A percentile compares a stretch with the other conserved stretches of the same genome.
Evolutionary conservation across 495 filamentous ascomycete species (phyloP).

Genomic region (Annulohypoxylon stygium): DNA sequence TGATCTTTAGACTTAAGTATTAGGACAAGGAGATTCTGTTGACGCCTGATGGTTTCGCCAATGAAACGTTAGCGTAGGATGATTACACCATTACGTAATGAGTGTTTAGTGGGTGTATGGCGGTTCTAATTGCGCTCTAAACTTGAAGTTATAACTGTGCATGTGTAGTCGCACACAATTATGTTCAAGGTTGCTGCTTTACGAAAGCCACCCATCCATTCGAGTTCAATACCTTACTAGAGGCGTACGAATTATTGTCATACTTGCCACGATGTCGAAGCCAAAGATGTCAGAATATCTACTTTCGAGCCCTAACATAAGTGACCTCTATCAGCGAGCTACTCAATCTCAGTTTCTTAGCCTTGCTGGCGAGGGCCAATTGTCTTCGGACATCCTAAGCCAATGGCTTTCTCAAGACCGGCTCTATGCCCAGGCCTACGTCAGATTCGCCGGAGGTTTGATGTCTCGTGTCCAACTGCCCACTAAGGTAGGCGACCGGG

Average conservation of each 20-base stretch:
- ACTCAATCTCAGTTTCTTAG: conserved; percentile 78
- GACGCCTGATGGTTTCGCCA: conserved; percentile 15
- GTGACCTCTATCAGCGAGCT: conserved; percentile 62
- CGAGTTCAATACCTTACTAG: neutral
- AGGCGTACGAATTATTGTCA: neutral
- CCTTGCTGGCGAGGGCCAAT: conserved; percentile 72
- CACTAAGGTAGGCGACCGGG: conserved; percentile 37
- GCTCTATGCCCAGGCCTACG: conserved; percentile 79
- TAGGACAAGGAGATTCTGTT: neutral
- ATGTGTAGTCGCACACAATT: neutral
- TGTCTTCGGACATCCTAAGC: conserved; percentile 67
- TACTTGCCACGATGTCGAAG: conserved; percentile 38
- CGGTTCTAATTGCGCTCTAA: neutral
- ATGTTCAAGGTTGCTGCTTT: neutral
- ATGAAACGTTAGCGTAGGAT: conserved; percentile 38
- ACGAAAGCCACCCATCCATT: neutral
- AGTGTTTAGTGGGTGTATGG: conserved; percentile 2
- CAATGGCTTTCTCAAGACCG: conserved; percentile 83
- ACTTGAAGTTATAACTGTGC: neutral
- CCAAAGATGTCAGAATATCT: conserved; percentile 67
- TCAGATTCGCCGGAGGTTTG: conserved; percentile 75
- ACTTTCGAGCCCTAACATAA: conserved; percentile 52
- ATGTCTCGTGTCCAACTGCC: conserved; percentile 74
- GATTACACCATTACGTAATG: conserved; percentile 44
- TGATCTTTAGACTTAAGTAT: neutral